Conservation (phyloP, 2,329 filamentous ascomycete genomes). For the Phaeophleospora eucalypticola region DNA sequence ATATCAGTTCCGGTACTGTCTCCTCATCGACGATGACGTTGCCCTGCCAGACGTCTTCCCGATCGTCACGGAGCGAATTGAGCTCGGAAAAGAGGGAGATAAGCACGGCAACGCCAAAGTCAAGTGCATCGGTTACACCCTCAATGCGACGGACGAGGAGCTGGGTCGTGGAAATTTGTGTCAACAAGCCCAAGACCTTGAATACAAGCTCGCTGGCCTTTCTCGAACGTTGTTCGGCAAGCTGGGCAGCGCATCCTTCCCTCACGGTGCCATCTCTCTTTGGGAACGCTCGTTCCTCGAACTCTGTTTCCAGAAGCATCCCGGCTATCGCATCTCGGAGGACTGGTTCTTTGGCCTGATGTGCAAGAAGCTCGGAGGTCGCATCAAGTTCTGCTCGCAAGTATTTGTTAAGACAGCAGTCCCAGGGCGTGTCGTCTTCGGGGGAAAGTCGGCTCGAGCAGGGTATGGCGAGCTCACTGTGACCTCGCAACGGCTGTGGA, state of each 20-base stretch:
- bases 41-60: slow-evolving; percentile 47
- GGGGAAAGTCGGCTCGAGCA: slow-evolving; percentile 44
- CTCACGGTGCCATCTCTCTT: slow-evolving; percentile 47
- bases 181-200: slow-evolving; percentile 46
- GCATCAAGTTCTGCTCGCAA: too few relatives aligned
- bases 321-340: too few relatives aligned
- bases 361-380: too few relatives aligned
- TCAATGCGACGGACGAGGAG: slow-evolving; percentile 34
- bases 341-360: too few relatives aligned
- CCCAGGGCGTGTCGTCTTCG: slow-evolving; percentile 37
- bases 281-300: too few relatives aligned
- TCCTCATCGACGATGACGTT: slow-evolving; percentile 51
- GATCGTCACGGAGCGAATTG: slow-evolving; percentile 42
- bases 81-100: neutral
- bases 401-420: slow-evolving; percentile 1
- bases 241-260: slow-evolving; percentile 47
- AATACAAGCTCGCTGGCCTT: slow-evolving; percentile 50
- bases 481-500: slow-evolving; percentile 48
- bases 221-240: slow-evolving; percentile 43
- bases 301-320: too few relatives aligned
- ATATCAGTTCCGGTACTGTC: slow-evolving; percentile 42
- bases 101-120: slow-evolving; percentile 31
- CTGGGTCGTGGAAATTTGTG: slow-evolving; percentile 20
- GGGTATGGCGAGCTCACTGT: slow-evolving; percentile 53
- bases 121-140: slow-evolving; percentile 49